These are phyloP conservation scores for Phytophthora rubi DNA, from an alignment of 352 stramenopile genomes.

Conservation along the genomic window DNA sequence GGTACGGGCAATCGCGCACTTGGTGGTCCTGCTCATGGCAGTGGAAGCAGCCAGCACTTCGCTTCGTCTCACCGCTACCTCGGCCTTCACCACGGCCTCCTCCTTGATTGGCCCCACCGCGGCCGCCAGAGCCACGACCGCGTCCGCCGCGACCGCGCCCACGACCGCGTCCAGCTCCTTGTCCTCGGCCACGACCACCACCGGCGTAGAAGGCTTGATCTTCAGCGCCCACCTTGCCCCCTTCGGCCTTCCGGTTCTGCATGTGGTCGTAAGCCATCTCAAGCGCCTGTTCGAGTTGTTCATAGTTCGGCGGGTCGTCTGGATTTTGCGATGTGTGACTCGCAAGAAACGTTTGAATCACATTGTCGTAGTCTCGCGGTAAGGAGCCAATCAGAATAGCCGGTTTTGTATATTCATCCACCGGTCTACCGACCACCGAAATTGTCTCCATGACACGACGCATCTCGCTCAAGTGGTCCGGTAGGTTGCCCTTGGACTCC, in stretches of 20 bases:
- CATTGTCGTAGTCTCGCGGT: constrained; percentile 10
- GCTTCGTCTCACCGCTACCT: not conserved
- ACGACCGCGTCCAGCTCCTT: not conserved
- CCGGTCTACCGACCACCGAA: constrained; percentile 1
- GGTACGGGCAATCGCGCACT: constrained; percentile 9
- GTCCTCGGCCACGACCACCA: not conserved
- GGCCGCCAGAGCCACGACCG: not conserved
- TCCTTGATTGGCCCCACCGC: constrained; percentile 1
- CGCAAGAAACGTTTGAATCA: constrained; percentile 10
- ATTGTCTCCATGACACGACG: constrained; percentile 10
- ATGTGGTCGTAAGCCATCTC: constrained; percentile 7
- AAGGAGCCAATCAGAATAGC: constrained; percentile 5
- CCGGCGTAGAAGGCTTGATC: constrained; percentile 11
- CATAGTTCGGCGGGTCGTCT: constrained; percentile 14
- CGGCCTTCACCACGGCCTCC: not conserved
- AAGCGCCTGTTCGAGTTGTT: constrained; percentile 9
- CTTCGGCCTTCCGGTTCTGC: constrained; percentile 1
- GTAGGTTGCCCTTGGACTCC: not conserved
- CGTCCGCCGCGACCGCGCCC: constrained; percentile 14
- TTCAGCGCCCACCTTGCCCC: not conserved
- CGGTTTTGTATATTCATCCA: constrained; percentile 14
- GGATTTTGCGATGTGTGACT: not conserved
- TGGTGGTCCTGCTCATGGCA: constrained; percentile 5
- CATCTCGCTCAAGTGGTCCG: constrained; percentile 7
- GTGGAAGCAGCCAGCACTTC: constrained; percentile 12